Percentiles rank a stretch among this genome's conserved stretches.
phyloP scores from a whole-genome alignment of 2,329 filamentous ascomycete species.

The Tolypocladium amazonense region DNA sequence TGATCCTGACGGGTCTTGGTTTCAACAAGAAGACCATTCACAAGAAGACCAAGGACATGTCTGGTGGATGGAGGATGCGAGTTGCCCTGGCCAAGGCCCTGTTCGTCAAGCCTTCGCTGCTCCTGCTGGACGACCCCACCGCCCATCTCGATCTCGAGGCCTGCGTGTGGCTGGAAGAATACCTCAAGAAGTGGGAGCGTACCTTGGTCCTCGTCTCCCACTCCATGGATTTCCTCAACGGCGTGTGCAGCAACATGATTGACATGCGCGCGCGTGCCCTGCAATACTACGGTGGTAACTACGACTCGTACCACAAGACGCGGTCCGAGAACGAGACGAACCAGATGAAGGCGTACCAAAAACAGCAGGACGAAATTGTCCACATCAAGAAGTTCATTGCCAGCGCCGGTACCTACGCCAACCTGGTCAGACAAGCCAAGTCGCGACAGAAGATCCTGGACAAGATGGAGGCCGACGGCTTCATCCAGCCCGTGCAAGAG shows the following conservation, averaged over 20 bases:
- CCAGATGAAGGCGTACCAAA: slow-evolving; percentile 97
- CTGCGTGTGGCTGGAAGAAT: slow-evolving; percentile 99
- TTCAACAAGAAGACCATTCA: slow-evolving; percentile 98
- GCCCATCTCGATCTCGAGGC: slow-evolving; percentile 99
- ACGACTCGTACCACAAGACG: slow-evolving; percentile 96
- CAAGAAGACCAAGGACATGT: slow-evolving; percentile 99
- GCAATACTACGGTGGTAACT: slow-evolving; percentile 99
- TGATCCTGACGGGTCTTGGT: slow-evolving; percentile 95
- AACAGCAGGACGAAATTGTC: slow-evolving; percentile 97
- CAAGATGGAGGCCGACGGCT: slow-evolving; percentile 99
- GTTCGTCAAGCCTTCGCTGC: slow-evolving; percentile 93
- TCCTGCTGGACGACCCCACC: slow-evolving; percentile 95
- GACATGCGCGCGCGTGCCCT: slow-evolving; percentile 89
- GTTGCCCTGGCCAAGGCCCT: slow-evolving; percentile 94
- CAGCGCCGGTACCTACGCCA: slow-evolving; percentile 98
- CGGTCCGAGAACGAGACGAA: slow-evolving; percentile 89
- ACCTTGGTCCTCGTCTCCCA: slow-evolving; percentile 95
- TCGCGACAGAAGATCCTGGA: slow-evolving; percentile 99
- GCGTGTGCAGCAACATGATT: slow-evolving; percentile 96
- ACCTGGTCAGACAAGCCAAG: slow-evolving; percentile 97
- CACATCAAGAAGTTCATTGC: slow-evolving; percentile 99
- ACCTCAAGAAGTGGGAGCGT: slow-evolving; percentile 98
- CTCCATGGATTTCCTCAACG: slow-evolving; percentile 98
- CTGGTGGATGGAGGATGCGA: slow-evolving; percentile 99
- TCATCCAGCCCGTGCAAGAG: slow-evolving; percentile 79